phyloP scores from a whole-genome alignment of 1,139 yeast genomes.

The Sugiyamaella xylanicola region DNA sequence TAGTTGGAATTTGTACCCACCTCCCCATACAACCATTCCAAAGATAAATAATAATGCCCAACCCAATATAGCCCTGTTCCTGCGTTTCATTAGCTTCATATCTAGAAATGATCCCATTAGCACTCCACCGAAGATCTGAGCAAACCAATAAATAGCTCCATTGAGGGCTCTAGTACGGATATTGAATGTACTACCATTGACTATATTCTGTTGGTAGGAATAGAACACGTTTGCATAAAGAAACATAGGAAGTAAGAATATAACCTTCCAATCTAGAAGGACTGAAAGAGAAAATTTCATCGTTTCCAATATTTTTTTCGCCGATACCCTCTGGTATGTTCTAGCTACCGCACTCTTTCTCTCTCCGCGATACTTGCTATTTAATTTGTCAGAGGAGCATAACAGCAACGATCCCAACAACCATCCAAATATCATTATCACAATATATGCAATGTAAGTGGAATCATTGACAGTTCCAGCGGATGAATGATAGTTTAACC shows the following conservation, averaged over 20 bases:
- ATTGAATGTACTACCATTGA: slow-evolving; percentile 57
- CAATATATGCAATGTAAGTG: slow-evolving; percentile 33
- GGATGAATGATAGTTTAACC: slow-evolving; percentile 29
- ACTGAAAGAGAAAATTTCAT: slow-evolving; percentile 17
- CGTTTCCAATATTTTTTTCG: slow-evolving; percentile 16
- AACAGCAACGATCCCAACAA: slow-evolving; percentile 24
- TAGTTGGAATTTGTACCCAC: slow-evolving; percentile 54
- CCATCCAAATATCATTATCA: slow-evolving; percentile 34
- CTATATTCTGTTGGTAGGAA: slow-evolving; percentile 60
- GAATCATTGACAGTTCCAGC: slow-evolving; percentile 31
- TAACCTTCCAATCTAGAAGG: slow-evolving; percentile 28
- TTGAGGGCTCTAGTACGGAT: slow-evolving; percentile 60
- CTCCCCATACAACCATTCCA: slow-evolving; percentile 58
- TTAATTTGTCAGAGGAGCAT: slow-evolving; percentile 24
- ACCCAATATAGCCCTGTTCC: slow-evolving; percentile 52
- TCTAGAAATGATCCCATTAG: slow-evolving; percentile 53
- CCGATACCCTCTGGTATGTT: slow-evolving; percentile 15
- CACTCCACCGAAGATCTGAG: slow-evolving; percentile 60
- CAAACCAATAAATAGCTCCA: slow-evolving; percentile 59
- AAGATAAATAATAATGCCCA: slow-evolving; percentile 48
- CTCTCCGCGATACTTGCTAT: slow-evolving; percentile 22
- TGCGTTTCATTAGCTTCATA: slow-evolving; percentile 46
- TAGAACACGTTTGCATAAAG: slow-evolving; percentile 63
- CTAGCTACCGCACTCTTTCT: slow-evolving; percentile 19
- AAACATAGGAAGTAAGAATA: slow-evolving; percentile 57